phyloP scores from a whole-genome alignment of 1,284 basidiomycete genomes.

The Baeospora myosura region DNA sequence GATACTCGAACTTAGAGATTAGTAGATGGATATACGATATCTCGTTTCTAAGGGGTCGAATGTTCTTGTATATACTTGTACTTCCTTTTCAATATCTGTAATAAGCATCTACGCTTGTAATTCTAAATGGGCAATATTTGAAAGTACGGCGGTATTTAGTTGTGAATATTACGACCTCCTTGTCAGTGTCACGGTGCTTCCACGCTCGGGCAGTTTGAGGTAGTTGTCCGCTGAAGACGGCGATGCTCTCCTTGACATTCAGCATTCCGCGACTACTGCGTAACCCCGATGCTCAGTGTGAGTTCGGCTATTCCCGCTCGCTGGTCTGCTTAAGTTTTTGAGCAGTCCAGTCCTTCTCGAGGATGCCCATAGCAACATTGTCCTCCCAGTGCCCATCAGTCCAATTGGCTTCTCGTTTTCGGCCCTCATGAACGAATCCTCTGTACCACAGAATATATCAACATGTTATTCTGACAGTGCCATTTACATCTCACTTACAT shows the following conservation, averaged over 20 bases:
- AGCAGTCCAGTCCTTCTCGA: slow-evolving; percentile 22
- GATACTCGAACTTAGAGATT: no score
- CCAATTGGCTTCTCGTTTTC: slow-evolving; percentile 19
- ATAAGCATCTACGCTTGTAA: not conserved
- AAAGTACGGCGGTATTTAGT: not conserved
- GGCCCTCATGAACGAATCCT: slow-evolving; percentile 21
- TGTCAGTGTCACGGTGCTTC: not conserved
- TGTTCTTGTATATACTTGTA: no score
- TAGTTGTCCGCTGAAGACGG: no score
- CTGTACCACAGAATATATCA: slow-evolving; percentile 2
- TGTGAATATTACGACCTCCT: not conserved
- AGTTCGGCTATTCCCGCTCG: no score
- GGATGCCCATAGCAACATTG: slow-evolving; percentile 18
- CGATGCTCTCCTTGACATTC: no score
- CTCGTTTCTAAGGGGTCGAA: no score
- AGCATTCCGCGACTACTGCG: no score
- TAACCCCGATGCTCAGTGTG: no score
- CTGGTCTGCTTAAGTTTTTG: no score
- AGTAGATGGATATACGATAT: not conserved
- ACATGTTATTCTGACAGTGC: not conserved
- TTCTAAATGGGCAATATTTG: not conserved
- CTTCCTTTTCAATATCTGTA: no score
- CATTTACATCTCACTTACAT: slow-evolving; percentile 20
- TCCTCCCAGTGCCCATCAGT: slow-evolving; percentile 19
- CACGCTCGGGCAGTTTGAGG: no score